Base-by-base conservation (phyloP, 2,329 filamentous ascomycete species). In the Sarocladium strictum region DNA sequence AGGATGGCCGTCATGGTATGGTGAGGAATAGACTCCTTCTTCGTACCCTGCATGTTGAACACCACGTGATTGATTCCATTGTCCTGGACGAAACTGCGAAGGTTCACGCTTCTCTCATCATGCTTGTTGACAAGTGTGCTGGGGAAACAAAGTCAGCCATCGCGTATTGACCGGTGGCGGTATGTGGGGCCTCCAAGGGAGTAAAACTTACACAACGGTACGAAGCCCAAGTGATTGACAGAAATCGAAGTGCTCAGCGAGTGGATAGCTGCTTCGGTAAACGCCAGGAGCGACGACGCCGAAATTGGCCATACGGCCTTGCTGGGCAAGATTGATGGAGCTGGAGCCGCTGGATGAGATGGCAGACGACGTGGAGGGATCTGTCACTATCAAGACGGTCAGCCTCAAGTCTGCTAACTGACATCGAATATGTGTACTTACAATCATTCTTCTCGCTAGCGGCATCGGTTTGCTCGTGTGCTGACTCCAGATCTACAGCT, bases 31-130 rank as follows among this genome's bases (percentile, higher is more conserved):
- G 78, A 78, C 54, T 86, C 77, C 62, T 92, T 91, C 70, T 97
- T 96, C 60, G 95, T 96, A n/a, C 91, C 87, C 58, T 85, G 82
- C 76, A 97, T 88, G 60, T 86, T 80, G 63, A 96, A 86, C 40
- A 89, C 77, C 59, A 84, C 75, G 62, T 95, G 90, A 43, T 78
- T 78, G 63, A 96, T 93, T 58, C 77, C 77, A 60, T 87, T 83
- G 4, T 73, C 68, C 35, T 75, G 66, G 61, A 95, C 80, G 65
- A 94, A 96, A 2, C 71, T 65, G 21, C 73, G 65, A 53, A 83
- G 80, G 0, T 75, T 76, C 2, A 76, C 68, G 9, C 75, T 70
- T 3, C 76, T 71, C 15, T 80, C 75, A 3, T 86, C 75, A 3
- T 86, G 82, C 59, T 83, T 85, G 43, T 81, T 77, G 47, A 87